phyloP scores from a whole-genome alignment of 441 rosid genomes.

The Daphne laureola region DNA sequence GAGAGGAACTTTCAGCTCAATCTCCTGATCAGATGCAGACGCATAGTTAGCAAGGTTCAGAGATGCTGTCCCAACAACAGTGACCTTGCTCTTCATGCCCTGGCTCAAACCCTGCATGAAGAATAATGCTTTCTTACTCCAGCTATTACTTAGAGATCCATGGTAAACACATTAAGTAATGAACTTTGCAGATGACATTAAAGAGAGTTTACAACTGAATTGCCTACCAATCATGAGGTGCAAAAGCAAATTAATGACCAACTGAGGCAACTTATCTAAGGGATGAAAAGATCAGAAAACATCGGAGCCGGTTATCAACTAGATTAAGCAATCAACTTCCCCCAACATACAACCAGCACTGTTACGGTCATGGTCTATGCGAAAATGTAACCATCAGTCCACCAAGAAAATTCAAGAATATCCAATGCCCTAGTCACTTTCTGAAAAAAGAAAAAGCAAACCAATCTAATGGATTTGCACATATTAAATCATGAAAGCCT shows the following conservation, averaged over 20 bases:
- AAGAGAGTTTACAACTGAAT: background rate
- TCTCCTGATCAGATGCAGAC: constrained; percentile 53
- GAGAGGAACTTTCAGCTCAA: constrained; percentile 71
- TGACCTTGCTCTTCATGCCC: constrained; percentile 57
- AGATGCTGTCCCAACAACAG: constrained; percentile 49
- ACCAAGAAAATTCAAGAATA: constrained; percentile 2
- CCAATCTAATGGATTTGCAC: background rate
- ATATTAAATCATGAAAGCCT: too few species aligned
- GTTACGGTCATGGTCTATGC: constrained; percentile 13
- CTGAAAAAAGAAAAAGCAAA: constrained; percentile 5
- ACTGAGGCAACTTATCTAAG: background rate
- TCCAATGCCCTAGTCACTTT: background rate
- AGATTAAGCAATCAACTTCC: background rate
- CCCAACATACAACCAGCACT: constrained; percentile 5
- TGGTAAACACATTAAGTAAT: background rate
- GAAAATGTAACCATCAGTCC: constrained; percentile 10
- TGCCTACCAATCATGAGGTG: background rate
- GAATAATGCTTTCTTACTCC: background rate
- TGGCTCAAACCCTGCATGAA: constrained; percentile 49
- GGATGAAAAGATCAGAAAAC: background rate
- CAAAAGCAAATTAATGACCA: background rate
- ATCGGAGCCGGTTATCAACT: constrained; percentile 1
- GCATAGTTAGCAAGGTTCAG: constrained; percentile 80
- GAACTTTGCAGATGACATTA: background rate
- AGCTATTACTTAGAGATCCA: background rate